Evolutionary conservation across 176 grass and related monocot genomes (phyloP), one percentile per base, ranked within the genome.

Genomic region (Oryza meridionalis): DNA sequence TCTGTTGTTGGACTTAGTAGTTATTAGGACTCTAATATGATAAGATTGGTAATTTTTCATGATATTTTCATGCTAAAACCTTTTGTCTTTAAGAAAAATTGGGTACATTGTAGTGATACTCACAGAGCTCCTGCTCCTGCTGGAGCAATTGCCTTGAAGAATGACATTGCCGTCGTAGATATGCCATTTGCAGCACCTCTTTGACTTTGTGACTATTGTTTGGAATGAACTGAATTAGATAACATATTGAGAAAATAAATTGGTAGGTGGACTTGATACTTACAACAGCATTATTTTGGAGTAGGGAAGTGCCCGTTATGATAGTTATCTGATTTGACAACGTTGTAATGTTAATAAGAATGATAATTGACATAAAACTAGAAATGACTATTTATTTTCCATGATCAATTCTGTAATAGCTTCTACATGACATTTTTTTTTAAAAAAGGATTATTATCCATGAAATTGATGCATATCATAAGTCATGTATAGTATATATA

Each of bases 141-240:
- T 25, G 92, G 92, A 75, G 91, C 92, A 43, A 80, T 66, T 51
- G 91, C 89, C 85, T 98, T 95, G 76, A 89, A 95, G 50, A 98
- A 44, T 31, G 95, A 95, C 89, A 94, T 93, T 27, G 53, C 77
- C 15, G 85, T 95, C 68, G 92, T 91, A 71, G 93, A 81, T 78
- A 95, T 88, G 19, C 95, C 91, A 86, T 98, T 93, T 81, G 95
- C 92, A 77, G 95, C 87, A 10, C 95, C 95, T 65, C 95, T 94
- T 81, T 98, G 95, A 29, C 71, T 69, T 80, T 95, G 93, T 84
- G 90, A 68, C 90, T 95, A 66, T 81, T 50, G 62, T 69, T 42
- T 2, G 17, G 6, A 81, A 27, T 2, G 21, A 70, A 40, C 6
- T 68, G 11, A 11, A 65, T 78, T 24, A 70, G 7, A 4, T 82